phyloP scores from a whole-genome alignment of 2,329 filamentous ascomycete genomes.

The Exophiala phaeomuriformis region DNA sequence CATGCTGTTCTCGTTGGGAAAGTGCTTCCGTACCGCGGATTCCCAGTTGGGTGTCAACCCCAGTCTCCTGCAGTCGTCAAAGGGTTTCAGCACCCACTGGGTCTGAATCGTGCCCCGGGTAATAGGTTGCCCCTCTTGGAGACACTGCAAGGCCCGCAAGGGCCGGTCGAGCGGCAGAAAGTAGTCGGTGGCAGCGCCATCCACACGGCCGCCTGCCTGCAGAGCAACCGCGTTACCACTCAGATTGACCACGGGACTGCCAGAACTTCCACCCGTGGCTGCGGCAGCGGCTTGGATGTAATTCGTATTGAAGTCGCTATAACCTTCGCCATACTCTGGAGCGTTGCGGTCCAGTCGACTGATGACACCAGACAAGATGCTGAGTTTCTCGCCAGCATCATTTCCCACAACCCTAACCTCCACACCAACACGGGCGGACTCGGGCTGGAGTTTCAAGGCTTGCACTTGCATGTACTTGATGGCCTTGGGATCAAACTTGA shows the following conservation, averaged over 20 bases:
- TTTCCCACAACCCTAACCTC: conserved; percentile 98
- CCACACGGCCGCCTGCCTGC: conserved; percentile 86
- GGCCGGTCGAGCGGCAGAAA: conserved; percentile 92
- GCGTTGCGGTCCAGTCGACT: conserved; percentile 93
- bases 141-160: conserved; percentile 74
- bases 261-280: conserved; percentile 94
- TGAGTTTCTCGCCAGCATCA: conserved; percentile 96
- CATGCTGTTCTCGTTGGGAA: conserved; percentile 93
- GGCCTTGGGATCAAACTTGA: conserved; percentile 88
- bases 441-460: conserved; percentile 71
- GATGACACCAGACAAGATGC: conserved; percentile 94
- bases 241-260: conserved; percentile 93
- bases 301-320: conserved; percentile 92
- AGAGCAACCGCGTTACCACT: conserved; percentile 86
- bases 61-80: conserved; percentile 88
- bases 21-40: conserved; percentile 69
- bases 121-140: conserved; percentile 67
- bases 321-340: conserved; percentile 94
- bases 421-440: conserved; percentile 76
- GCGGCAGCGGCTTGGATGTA: conserved; percentile 98
- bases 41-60: conserved; percentile 83
- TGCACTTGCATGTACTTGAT: conserved; percentile 96
- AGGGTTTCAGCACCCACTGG: conserved; percentile 93
- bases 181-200: conserved; percentile 95
- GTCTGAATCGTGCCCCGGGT: conserved; percentile 96